These are phyloP conservation scores for Monilinia polystroma DNA, from an alignment of 2,329 filamentous ascomycete genomes.

Conservation along the genomic window DNA sequence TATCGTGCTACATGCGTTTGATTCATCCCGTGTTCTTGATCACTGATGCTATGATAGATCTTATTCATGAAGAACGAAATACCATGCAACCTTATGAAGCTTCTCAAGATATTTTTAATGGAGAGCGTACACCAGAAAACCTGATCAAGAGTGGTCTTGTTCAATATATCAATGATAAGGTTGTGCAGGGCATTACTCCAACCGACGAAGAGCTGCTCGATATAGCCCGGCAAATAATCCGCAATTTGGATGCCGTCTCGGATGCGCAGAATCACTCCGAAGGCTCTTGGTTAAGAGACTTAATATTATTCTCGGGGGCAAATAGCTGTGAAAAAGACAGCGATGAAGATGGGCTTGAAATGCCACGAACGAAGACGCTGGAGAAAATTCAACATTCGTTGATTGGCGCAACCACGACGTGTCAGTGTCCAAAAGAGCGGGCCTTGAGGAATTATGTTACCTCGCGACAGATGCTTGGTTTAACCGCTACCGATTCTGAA, in stretches of 20 bases:
- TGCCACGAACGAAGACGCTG: neutral
- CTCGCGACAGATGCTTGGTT: slow-evolving; percentile 45
- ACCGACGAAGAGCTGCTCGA: slow-evolving; percentile 54
- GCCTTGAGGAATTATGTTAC: slow-evolving; percentile 34
- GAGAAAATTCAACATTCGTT: neutral
- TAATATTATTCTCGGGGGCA: slow-evolving; percentile 50
- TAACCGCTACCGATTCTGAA: slow-evolving; percentile 59
- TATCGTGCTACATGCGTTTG: slow-evolving; percentile 28
- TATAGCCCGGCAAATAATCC: slow-evolving; percentile 60
- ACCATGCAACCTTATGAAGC: slow-evolving; percentile 54
- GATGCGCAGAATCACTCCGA: slow-evolving; percentile 39
- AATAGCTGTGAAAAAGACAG: neutral
- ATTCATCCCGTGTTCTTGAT: slow-evolving; percentile 35
- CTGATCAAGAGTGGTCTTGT: slow-evolving; percentile 58
- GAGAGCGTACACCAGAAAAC: slow-evolving; percentile 59
- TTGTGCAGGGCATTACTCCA: slow-evolving; percentile 45
- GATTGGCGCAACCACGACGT: neutral
- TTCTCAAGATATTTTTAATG: slow-evolving; percentile 44
- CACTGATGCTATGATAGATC: slow-evolving; percentile 46
- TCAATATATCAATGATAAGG: slow-evolving; percentile 50
- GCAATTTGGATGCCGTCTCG: slow-evolving; percentile 52
- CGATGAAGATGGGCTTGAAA: neutral
- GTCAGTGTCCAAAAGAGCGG: slow-evolving; percentile 32
- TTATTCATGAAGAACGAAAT: slow-evolving; percentile 63
- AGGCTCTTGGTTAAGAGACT: slow-evolving; percentile 57